phyloP scores from a whole-genome alignment of 139 green algal species.

The Picochlorum sp. region DNA sequence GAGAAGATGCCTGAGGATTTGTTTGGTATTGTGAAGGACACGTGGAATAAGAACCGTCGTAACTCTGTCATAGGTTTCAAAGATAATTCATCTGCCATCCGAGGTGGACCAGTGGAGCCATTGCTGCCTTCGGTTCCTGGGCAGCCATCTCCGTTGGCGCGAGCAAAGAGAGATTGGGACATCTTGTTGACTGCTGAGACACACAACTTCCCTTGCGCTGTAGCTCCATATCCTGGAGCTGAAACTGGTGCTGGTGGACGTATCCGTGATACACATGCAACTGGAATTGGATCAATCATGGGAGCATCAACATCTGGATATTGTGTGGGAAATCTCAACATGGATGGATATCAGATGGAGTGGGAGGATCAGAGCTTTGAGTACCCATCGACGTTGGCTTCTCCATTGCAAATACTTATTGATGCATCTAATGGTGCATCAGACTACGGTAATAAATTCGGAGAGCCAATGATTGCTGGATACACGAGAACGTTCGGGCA shows the following conservation, averaged over 20 bases:
- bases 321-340: conserved; percentile 89
- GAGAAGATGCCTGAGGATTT: conserved; percentile 52
- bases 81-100: conserved; percentile 96
- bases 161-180: conserved; percentile 78
- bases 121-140: conserved; percentile 74
- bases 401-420: conserved; percentile 89
- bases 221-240: conserved; percentile 86
- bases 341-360: conserved; percentile 42
- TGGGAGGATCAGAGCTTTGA: conserved; percentile 39
- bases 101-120: conserved; percentile 40
- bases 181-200: conserved; percentile 98
- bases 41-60: conserved; percentile 65
- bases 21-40: conserved; percentile 76
- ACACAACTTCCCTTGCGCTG: conserved; percentile 99
- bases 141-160: conserved; percentile 52
- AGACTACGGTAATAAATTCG: conserved; percentile 99
- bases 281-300: conserved; percentile 93
- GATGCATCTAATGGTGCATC: conserved; percentile 95
- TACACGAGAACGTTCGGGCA: conserved; percentile 93
- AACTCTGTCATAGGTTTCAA: conserved; percentile 98
- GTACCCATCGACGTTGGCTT: conserved; percentile 74
- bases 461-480: conserved; percentile 90
- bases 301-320: conserved; percentile 89
- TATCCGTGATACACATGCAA: conserved; percentile 98
- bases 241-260: conserved; percentile 94